These are phyloP conservation scores for Trapa incisa DNA, from an alignment of 345 rosid species.

Conservation along the genomic window DNA sequence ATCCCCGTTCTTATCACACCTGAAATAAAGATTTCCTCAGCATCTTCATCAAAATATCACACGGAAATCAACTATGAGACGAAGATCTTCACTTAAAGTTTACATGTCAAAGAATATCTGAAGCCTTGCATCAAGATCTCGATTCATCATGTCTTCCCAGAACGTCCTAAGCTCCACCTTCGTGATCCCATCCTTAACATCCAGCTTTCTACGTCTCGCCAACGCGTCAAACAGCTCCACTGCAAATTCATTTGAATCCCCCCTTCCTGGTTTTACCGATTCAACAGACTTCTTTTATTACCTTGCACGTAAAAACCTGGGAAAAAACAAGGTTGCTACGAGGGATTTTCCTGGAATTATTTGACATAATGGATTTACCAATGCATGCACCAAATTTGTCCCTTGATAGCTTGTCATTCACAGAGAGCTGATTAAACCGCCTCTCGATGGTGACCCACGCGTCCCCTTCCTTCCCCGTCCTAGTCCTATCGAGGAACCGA, in stretches of 20 bases:
- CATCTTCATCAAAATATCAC: background rate
- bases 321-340: background rate
- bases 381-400: slow-evolving; percentile 72
- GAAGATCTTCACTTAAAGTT: background rate
- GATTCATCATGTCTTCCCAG: slow-evolving; percentile 81
- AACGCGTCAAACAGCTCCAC: slow-evolving; percentile 59
- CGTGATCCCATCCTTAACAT: slow-evolving; percentile 40
- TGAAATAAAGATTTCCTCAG: slow-evolving; percentile 3
- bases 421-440: slow-evolving; percentile 51
- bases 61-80: background rate
- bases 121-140: slow-evolving; percentile 75
- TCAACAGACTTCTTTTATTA: background rate
- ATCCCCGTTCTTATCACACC: slow-evolving; percentile 98
- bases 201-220: slow-evolving; percentile 49
- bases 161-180: slow-evolving; percentile 41
- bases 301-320: background rate
- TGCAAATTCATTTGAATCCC: slow-evolving; percentile 73
- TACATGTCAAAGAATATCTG: slow-evolving; percentile 94
- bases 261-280: slow-evolving; percentile 44
- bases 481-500: slow-evolving; percentile 68
- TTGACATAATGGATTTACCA: slow-evolving; percentile 21
- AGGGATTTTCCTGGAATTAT: background rate
- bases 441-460: slow-evolving; percentile 69
- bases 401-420: slow-evolving; percentile 34
- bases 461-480: slow-evolving; percentile 63